Evolutionary conservation across 2,329 filamentous ascomycete species (phyloP), one percentile per base, ranked within the genome.

Genomic region (Ophiocordyceps polyrhachis-furcata): DNA sequence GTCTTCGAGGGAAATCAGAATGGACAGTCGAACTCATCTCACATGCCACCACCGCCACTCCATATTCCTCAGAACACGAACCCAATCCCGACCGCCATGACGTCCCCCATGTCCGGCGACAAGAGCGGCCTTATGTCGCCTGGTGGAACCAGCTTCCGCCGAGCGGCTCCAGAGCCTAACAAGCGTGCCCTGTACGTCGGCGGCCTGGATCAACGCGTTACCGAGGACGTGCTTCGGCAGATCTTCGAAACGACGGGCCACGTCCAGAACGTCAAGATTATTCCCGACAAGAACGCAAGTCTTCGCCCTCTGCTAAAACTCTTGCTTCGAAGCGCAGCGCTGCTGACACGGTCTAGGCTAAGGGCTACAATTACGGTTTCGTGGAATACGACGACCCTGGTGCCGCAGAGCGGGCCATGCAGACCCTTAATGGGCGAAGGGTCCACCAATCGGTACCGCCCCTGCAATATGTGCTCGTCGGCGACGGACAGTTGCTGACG

Each of bases 191-290:
- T 98, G 49, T 98, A 98, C 58, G 85, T 98, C 47, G 91, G 91
- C 50, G 91, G 91, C 45, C 70, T 98, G 53, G 91, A 98, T 62
- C 86, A 88, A 56, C 78, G 91, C 52, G 89, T 96, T 50, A 95
- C 89, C 29, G 89, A 96, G 65, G 89, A 96, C 59, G 86, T 96
- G 46, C 67, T 96, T 62, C 86, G 87, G 58, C 89, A 96, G 64
- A 96, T 96, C 56, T 98, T 98, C 58, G 91, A 98, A 71, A 98
- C 91, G 7, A 95, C 88, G 48, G 91, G 91, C 46, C 91, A 98
- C 66, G 91, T 98, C 51, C 83, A 94, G 67, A 95, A 86, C 59
- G 91, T 98, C 61, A 98, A 98, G 73, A 95, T 98, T 59, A 98
- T 98, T 62, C 91, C 91, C 44, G 91, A 98, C 72, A 98, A 98